Base-by-base conservation (phyloP, 2,329 filamentous ascomycete genomes). In the Stagonosporopsis rhizophila region DNA sequence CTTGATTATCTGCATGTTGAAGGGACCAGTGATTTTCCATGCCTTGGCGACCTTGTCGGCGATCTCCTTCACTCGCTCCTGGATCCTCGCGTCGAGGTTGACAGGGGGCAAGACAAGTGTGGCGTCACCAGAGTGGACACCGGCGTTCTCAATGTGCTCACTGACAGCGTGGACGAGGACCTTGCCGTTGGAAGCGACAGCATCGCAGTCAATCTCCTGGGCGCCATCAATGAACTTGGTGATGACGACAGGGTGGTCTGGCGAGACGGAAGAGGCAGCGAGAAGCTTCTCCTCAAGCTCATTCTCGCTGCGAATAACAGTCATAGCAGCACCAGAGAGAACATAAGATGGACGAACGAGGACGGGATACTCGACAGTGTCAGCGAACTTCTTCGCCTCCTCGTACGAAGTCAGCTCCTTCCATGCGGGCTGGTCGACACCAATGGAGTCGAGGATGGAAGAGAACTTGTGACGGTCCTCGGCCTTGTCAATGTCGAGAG, bases 1-100 rank as follows among this genome's bases (percentile, higher is more conserved):
- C 82, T 96, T 96, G 85, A 99, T 98, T 79, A 99, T 96, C 76
- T 99, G 95, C 94, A 99, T 98, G 85, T 99, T 99, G 87, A 98
- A 99, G 56, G 95, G 95, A 52, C 95, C 95, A 19, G 92, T 98
- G 77, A 98, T 98, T 73, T 85, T 92, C 92, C 94, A 97, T 44
- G 95, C 95, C 80, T 95, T 90, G 65, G 95, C 95, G 48, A 99
- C 93, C 85, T 96, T 98, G 78, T 93, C 80, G 15, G 95, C 94
- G 68, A 99, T 98, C 67, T 91, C 91, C 87, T 97, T 98, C 73
- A 96, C 86, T 59, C 95, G 91, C 64, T 85, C 86, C 85, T 96
- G 90, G 64, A 89, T 90, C 55, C 79, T 80, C 67, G 89, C 82
- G 62, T 96, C 90, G 22, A 98, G 87, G 74, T 85, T 89, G 61